Percentiles rank a stretch among this genome's conserved stretches.
phyloP scores from a whole-genome alignment of 2,329 filamentous ascomycete species.

The Falciphora oryzae region DNA sequence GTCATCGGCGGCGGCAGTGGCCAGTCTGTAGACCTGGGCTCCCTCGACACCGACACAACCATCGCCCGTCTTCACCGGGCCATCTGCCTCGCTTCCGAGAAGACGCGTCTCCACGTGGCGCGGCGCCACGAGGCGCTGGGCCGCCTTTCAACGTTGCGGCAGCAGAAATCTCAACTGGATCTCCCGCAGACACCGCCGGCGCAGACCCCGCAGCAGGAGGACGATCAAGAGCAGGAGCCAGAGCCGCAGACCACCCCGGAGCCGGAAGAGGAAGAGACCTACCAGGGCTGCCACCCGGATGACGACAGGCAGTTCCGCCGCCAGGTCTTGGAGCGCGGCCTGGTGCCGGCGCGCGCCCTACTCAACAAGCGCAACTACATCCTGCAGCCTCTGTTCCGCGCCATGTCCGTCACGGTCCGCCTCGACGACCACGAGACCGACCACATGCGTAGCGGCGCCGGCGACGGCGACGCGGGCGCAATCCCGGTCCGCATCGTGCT shows the following conservation, averaged over 20 bases:
- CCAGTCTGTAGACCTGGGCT: too few species aligned
- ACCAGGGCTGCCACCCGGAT: neutral
- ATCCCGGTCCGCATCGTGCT: slow-evolving; percentile 3
- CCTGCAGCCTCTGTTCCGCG: neutral
- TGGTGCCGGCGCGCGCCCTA: neutral
- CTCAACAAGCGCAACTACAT: slow-evolving; percentile 3
- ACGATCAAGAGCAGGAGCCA: too few species aligned
- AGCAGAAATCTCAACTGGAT: too few species aligned
- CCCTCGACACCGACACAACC: too few species aligned
- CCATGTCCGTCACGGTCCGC: neutral
- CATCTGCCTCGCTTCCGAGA: neutral
- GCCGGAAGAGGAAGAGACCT: neutral
- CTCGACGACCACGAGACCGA: neutral
- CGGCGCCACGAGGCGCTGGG: neutral
- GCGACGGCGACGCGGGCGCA: neutral
- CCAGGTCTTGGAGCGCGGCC: neutral
- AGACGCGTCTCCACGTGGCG: neutral
- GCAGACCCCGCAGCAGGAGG: too few species aligned
- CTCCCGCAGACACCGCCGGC: neutral
- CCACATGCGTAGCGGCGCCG: neutral
- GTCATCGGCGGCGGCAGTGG: too few species aligned
- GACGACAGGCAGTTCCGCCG: neutral
- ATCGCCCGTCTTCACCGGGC: too few species aligned
- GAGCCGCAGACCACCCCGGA: neutral
- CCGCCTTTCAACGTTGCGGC: neutral